Conservation (phyloP, 73 alveolate species). For the Paramecium pentaurelia region DNA sequence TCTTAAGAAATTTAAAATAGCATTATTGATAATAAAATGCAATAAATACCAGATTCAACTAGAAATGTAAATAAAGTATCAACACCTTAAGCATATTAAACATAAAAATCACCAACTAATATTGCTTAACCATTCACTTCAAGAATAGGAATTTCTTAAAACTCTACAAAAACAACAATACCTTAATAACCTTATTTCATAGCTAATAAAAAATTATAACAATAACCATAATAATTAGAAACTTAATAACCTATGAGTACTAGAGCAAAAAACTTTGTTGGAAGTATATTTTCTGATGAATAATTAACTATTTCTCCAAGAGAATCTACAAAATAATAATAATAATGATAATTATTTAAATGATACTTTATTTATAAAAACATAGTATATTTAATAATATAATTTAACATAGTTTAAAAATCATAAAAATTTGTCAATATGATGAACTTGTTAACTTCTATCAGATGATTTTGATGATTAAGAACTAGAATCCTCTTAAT, state of each 20-base stretch:
- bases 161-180: background rate
- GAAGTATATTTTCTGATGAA: conserved; percentile 11
- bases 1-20: background rate
- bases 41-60: background rate
- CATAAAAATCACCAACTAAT: background rate
- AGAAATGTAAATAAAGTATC: background rate
- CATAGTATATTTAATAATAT: background rate
- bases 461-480: background rate
- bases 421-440: conserved; percentile 8
- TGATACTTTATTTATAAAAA: background rate
- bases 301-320: background rate
- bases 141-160: background rate
- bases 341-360: background rate
- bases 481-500: background rate
- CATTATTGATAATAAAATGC: background rate
- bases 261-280: background rate
- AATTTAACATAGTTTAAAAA: background rate
- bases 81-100: background rate
- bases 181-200: background rate
- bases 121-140: background rate
- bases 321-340: background rate
- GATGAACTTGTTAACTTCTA: background rate
- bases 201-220: background rate
- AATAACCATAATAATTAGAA: background rate
- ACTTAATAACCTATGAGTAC: background rate